Evolutionary conservation across 208 protist species (phyloP).

Genomic region (Leishmania gerbilli): DNA sequence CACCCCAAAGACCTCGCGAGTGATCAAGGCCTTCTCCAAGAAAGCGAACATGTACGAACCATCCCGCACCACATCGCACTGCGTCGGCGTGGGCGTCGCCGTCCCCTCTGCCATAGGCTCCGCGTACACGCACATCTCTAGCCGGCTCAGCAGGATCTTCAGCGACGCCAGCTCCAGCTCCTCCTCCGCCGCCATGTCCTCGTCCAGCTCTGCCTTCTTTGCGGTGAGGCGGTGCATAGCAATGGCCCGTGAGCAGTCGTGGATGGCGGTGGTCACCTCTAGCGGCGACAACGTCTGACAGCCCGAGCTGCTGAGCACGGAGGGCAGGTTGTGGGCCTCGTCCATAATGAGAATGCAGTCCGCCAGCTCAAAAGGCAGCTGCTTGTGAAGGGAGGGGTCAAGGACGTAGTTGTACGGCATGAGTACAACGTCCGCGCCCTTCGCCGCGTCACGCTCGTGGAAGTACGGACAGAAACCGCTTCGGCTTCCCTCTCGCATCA

Average conservation of each 20-base stretch:
- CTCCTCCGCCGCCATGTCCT: constrained; percentile 30
- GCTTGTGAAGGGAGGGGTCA: constrained; percentile 87
- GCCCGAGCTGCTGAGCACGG: constrained; percentile 56
- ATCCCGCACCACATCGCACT: constrained; percentile 58
- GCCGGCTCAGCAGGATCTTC: constrained; percentile 67
- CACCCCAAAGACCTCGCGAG: constrained; percentile 59
- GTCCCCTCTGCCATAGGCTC: constrained; percentile 28
- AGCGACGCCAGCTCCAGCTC: constrained; percentile 76
- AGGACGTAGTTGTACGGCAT: constrained; percentile 99
- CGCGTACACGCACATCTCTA: constrained; percentile 56
- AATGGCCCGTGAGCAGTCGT: constrained; percentile 76
- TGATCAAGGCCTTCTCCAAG: constrained; percentile 74
- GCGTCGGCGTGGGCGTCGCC: background rate
- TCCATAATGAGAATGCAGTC: constrained; percentile 95
- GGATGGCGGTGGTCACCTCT: constrained; percentile 77
- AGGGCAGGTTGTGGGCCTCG: constrained; percentile 96
- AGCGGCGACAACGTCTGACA: constrained; percentile 72
- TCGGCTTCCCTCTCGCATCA: constrained; percentile 71
- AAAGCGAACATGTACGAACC: constrained; percentile 72
- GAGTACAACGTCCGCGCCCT: constrained; percentile 95
- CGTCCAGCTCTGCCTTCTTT: constrained; percentile 26
- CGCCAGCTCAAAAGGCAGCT: constrained; percentile 81
- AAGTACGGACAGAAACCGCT: constrained; percentile 96
- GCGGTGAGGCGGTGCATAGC: constrained; percentile 51
- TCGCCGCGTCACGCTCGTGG: constrained; percentile 78